Conservation (phyloP, 495 filamentous ascomycete genomes). For the Lindgomyces ingoldianus region DNA sequence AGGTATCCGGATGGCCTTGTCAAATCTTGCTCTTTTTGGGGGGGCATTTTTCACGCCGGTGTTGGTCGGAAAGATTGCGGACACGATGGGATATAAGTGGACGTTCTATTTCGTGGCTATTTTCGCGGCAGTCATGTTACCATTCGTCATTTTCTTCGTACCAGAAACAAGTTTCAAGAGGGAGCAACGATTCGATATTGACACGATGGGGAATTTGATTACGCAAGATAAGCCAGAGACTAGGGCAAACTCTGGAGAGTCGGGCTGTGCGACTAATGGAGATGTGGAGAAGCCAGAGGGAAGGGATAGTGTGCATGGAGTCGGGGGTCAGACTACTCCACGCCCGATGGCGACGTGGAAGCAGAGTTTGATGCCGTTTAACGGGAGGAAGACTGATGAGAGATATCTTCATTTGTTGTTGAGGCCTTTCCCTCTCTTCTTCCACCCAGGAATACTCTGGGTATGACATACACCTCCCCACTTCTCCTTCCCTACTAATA, state of each 20-base stretch:
- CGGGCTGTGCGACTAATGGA: background rate
- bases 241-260: background rate
- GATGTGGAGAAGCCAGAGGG: constrained; percentile 1
- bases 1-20: constrained; percentile 85
- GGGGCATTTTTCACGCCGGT: constrained; percentile 92
- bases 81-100: constrained; percentile 68
- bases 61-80: constrained; percentile 81
- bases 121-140: constrained; percentile 47
- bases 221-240: background rate
- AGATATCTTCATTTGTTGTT: constrained; percentile 61
- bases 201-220: constrained; percentile 32
- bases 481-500: constrained; percentile 14
- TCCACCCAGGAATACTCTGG: constrained; percentile 87
- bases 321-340: background rate
- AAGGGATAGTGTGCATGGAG: background rate
- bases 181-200: constrained; percentile 61
- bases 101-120: constrained; percentile 52
- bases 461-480: constrained; percentile 31
- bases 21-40: constrained; percentile 86
- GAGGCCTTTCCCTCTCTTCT: constrained; percentile 64
- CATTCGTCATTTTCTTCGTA: constrained; percentile 65
- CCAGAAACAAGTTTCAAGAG: constrained; percentile 83
- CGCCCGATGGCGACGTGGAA: constrained; percentile 24
- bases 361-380: constrained; percentile 65
- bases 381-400: constrained; percentile 73